Conservation (phyloP, 2,329 filamentous ascomycete genomes). For the Amphichorda felina region DNA sequence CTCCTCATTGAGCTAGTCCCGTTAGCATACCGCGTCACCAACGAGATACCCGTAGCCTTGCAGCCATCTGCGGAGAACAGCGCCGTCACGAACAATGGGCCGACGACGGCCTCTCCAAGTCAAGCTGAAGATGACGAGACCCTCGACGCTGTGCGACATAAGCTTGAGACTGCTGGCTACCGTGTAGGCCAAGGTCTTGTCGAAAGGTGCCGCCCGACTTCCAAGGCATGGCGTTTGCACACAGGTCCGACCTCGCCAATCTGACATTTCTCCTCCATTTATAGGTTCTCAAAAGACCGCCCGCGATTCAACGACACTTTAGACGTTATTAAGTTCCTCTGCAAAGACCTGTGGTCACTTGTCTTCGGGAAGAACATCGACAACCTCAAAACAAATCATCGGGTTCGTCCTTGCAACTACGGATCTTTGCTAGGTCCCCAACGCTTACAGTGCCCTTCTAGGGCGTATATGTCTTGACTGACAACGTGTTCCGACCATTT, state of each 20-base stretch:
- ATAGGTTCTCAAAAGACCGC: constrained; percentile 67
- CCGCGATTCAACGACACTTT: constrained; percentile 86
- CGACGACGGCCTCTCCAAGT: constrained; percentile 37
- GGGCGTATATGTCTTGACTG: constrained; percentile 93
- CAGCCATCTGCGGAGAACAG: not conserved
- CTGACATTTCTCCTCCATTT: too few relatives aligned
- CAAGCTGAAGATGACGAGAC: constrained; percentile 62
- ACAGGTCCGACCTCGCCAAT: too few relatives aligned
- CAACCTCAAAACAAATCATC: constrained; percentile 96
- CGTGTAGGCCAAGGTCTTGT: constrained; percentile 85
- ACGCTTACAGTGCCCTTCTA: too few relatives aligned
- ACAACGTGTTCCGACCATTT: constrained; percentile 83
- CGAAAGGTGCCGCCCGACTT: too few relatives aligned
- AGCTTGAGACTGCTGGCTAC: constrained; percentile 78
- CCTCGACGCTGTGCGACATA: constrained; percentile 72
- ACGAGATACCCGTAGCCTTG: constrained; percentile 43
- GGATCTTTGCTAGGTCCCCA: too few relatives aligned
- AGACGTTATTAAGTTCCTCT: constrained; percentile 95
- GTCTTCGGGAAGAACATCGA: constrained; percentile 96
- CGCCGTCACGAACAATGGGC: constrained; percentile 2
- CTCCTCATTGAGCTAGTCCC: constrained; percentile 95
- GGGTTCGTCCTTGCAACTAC: constrained; percentile 36
- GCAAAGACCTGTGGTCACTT: constrained; percentile 94
- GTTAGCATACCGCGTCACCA: constrained; percentile 76
- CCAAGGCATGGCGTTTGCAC: too few relatives aligned